These are phyloP conservation scores for Aureobasidium melanogenum DNA, from an alignment of 2,329 filamentous ascomycete genomes.

Conservation along the genomic window DNA sequence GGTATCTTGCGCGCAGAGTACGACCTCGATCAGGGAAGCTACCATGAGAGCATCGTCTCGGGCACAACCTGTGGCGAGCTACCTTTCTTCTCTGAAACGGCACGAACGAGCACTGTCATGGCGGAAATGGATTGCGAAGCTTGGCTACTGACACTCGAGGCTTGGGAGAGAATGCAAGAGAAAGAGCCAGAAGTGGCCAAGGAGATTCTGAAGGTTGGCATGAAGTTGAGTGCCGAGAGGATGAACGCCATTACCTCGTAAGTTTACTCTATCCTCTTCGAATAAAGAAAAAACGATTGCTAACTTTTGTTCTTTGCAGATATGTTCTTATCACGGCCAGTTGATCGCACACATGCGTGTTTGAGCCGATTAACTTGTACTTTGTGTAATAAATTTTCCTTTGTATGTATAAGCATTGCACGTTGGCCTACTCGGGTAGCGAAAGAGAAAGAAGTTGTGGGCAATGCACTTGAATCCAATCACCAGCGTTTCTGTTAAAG, in stretches of 20 bases:
- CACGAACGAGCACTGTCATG: conserved; percentile 74
- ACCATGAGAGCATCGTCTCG: conserved; percentile 85
- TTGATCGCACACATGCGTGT: conserved; percentile 17
- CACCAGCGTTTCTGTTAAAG: neutral
- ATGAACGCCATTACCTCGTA: conserved; percentile 64
- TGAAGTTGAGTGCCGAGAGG: conserved; percentile 90
- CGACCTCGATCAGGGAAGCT: conserved; percentile 75
- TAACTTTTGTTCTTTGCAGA: conserved; percentile 14
- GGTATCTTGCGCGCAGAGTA: conserved; percentile 89
- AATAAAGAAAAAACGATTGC: neutral
- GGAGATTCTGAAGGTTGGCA: conserved; percentile 75
- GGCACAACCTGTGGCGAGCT: conserved; percentile 93
- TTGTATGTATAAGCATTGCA: neutral
- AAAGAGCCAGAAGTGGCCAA: conserved; percentile 68
- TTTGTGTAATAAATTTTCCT: neutral
- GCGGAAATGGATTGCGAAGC: conserved; percentile 74
- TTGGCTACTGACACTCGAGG: conserved; percentile 67
- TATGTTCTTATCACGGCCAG: conserved; percentile 35
- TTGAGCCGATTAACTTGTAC: neutral
- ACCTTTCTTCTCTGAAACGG: conserved; percentile 89
- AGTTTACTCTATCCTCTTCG: conserved; percentile 17
- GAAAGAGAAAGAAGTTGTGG: no score
- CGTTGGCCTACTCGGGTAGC: neutral
- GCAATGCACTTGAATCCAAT: no score
- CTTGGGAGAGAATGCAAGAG: conserved; percentile 64